These are phyloP conservation scores for Hanseniaspora clermontiae DNA, from an alignment of 805 yeast genomes.

Conservation along the genomic window DNA sequence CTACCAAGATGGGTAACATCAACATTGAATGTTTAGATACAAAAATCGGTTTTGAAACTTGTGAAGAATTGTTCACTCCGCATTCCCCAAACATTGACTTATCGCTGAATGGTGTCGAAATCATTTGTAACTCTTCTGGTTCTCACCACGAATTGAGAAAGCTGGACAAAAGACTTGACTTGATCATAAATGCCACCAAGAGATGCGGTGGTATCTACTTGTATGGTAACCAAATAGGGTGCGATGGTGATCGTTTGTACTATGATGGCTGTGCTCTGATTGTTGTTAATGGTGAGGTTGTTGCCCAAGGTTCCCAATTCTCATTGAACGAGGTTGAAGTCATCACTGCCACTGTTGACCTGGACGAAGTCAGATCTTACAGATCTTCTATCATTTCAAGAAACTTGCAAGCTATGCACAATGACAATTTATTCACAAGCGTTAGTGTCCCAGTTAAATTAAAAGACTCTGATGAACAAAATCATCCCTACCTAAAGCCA, in stretches of 20 bases:
- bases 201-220: constrained; percentile 94
- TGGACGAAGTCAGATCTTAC: constrained; percentile 80
- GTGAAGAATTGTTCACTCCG: constrained; percentile 96
- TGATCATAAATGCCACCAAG: constrained; percentile 83
- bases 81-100: constrained; percentile 85
- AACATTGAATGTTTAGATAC: constrained; percentile 75
- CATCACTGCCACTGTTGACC: constrained; percentile 82
- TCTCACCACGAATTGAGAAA: constrained; percentile 95
- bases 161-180: constrained; percentile 66
- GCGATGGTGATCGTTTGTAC: constrained; percentile 94
- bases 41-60: constrained; percentile 91
- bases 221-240: constrained; percentile 90
- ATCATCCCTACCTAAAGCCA: constrained; percentile 53
- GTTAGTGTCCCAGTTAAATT: constrained; percentile 53
- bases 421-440: constrained; percentile 34
- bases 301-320: constrained; percentile 90
- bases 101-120: constrained; percentile 95
- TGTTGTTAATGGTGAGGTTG: constrained; percentile 78
- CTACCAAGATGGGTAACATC: constrained; percentile 82
- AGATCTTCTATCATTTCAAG: constrained; percentile 60
- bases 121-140: constrained; percentile 88
- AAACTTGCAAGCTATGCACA: constrained; percentile 47
- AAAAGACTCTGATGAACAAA: constrained; percentile 45
- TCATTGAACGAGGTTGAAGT: constrained; percentile 87
- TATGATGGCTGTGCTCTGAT: constrained; percentile 96